Evolutionary conservation across 495 filamentous ascomycete genomes (phyloP), one percentile per base, ranked within the genome.

Genomic region (Xylaria curta): DNA sequence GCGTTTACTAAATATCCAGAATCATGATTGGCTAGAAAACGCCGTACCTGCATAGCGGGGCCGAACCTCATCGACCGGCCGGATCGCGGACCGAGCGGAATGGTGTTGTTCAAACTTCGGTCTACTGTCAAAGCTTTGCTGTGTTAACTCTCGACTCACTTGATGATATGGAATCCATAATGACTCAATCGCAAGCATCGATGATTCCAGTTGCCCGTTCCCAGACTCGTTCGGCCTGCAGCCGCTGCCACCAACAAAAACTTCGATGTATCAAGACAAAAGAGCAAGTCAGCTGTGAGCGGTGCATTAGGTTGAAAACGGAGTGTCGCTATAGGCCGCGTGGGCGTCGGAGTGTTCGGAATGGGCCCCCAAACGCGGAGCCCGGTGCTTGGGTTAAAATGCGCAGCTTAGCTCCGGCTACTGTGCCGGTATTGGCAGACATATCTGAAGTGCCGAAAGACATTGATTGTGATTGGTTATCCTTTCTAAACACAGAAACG

Each of bases 161-260:
- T 56, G 26, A 26, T 31, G 13, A 38, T 13, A 60, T 21, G 33
- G 38, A 44, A 44, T 28, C 36, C 13, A 21, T 44, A 38, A 44
- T 67, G 65, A 28, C 36, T 38, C 66, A 24, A 31, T n/a, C 13
- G 15, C 49, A 6, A 56, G 33, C 33, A 4, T 33, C 33, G 21
- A 17, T 24, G 24, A 47, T 19, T n/a, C 42, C 62, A 66, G 3
- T 19, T 6, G 31, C 46, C 62, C n/a, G 28, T 8, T 28, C 36
- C 31, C 68, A 68, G 51, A 68, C 53, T 40, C 72, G 70, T 31
- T 74, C 63, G 36, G 47, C 70, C 62, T 74, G 72, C 36, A 40
- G 68, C 58, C 70, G 72, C n/a, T 74, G 70, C n/a, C 72, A 73
- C 46, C 44, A 36, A 21, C 72, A 74, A 63, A 73, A 74, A 49